Percentiles rank a stretch among this genome's conserved stretches.
Conservation (phyloP, 1,284 basidiomycete species). For the Moesziomyces sp. region DNA sequence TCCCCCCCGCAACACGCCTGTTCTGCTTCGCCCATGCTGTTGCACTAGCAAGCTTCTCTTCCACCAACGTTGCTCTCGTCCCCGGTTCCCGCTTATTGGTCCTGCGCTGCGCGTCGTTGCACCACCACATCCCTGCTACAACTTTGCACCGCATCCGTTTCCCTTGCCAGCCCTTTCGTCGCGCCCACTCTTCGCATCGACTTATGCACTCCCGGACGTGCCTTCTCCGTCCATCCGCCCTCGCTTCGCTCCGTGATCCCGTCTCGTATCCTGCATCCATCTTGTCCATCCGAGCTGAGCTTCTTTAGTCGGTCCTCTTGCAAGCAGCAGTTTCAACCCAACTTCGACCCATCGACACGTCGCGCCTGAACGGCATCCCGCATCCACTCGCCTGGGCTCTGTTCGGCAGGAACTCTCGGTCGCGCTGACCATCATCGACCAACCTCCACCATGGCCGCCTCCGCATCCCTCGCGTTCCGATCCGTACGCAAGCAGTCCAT, state of each 20-base stretch:
- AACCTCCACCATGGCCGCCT: conserved; percentile 31
- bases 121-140: too few relatives aligned
- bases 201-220: not conserved
- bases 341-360: not conserved
- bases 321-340: not conserved
- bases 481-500: conserved; percentile 47
- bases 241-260: not conserved
- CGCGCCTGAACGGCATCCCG: not conserved
- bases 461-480: conserved; percentile 43
- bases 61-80: not conserved
- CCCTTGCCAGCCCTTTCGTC: not conserved
- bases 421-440: not conserved
- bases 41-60: not conserved
- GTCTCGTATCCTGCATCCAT: not conserved
- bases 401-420: too few relatives aligned
- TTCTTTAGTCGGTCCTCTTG: not conserved
- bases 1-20: too few relatives aligned
- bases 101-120: too few relatives aligned
- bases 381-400: conserved; percentile 5
- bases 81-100: too few relatives aligned
- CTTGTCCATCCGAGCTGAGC: not conserved
- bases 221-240: not conserved
- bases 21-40: not conserved
- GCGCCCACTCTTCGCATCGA: not conserved
- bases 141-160: not conserved